Base-by-base conservation (phyloP, 2,329 filamentous ascomycete genomes). In the Aspergillus ochraceoroseus region DNA sequence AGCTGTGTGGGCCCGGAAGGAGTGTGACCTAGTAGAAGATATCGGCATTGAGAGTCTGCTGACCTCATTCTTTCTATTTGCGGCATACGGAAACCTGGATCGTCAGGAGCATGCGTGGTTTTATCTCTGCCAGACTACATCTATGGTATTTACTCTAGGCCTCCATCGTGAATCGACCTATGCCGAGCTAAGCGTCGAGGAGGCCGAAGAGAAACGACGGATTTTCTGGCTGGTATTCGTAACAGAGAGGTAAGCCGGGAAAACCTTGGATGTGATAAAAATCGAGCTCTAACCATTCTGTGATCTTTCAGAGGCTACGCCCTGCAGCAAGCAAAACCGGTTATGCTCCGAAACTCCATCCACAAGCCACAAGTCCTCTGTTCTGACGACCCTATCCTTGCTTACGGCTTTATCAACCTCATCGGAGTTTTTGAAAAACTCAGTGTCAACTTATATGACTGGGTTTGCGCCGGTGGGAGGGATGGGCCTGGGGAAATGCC, bases 1-100 rank as follows among this genome's bases (percentile, higher is more conserved):
- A 44, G 51, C 60, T 73, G 80, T 65, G 14, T 61, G 62, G 13
- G 62, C 67, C n/a, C 58, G 68, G 20, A 61, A 61, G 25, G 58
- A 63, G 14, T 64, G 62, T 32, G 62, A 70, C 32, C 52, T 65
- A 17, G 54, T 69, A 13, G 68, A 70, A 12, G 58, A 61, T 13
- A 58, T 67, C n/a, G 64, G 55, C 13, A 49, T 69, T 14, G 61
- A 64, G 30, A 62, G 56, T 6, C 57, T 70, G 7, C 78, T 81
- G 43, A 87, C 83, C n/a, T 87, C 82, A 38, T 87, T 85, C 63
- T 88, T 90, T 60, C 61, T 90, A 17, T 88, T 86, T 53, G 82
- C 77, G 25, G 82, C 81, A 43, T 79, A 83, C 59, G 82, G 83
- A 46, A 82, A 79, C 25, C 67, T 86, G 32, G 83, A 87, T 47